Conservation (phyloP, 2,329 filamentous ascomycete genomes). For the Dactylellina sp. region DNA sequence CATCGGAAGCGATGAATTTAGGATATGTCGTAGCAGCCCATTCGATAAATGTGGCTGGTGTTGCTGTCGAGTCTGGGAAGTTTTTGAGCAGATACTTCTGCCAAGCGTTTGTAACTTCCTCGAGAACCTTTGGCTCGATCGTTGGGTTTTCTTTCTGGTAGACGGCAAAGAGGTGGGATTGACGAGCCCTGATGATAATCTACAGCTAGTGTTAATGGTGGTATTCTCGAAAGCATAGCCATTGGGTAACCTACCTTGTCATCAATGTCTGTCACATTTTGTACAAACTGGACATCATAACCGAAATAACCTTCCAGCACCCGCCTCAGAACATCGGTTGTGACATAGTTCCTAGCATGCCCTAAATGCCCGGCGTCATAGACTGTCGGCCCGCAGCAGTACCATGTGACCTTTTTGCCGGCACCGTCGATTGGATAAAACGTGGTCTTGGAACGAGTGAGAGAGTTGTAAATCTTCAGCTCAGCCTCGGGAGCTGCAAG, state of each 20-base stretch:
- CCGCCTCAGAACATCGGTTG: slow-evolving; percentile 86
- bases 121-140: slow-evolving; percentile 60
- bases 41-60: slow-evolving; percentile 54
- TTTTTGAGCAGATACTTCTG: slow-evolving; percentile 59
- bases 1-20: slow-evolving; percentile 63
- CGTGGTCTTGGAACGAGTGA: slow-evolving; percentile 78
- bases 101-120: slow-evolving; percentile 59
- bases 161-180: slow-evolving; percentile 80
- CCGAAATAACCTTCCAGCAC: slow-evolving; percentile 86
- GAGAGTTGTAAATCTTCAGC: slow-evolving; percentile 82
- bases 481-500: slow-evolving; percentile 61
- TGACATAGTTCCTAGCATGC: slow-evolving; percentile 90
- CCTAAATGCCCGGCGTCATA: slow-evolving; percentile 85
- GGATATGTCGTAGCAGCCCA: slow-evolving; percentile 57
- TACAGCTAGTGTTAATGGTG: slow-evolving; percentile 60
- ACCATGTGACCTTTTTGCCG: slow-evolving; percentile 80
- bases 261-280: slow-evolving; percentile 91
- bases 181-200: slow-evolving; percentile 76
- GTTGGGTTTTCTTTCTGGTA: slow-evolving; percentile 78
- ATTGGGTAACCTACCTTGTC: slow-evolving; percentile 70
- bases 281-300: slow-evolving; percentile 85
- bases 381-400: slow-evolving; percentile 87
- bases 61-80: slow-evolving; percentile 55
- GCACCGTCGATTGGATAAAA: slow-evolving; percentile 79
- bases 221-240: neutral